Conservation (phyloP, 345 rosid species). For the Turnera subulata region DNA sequence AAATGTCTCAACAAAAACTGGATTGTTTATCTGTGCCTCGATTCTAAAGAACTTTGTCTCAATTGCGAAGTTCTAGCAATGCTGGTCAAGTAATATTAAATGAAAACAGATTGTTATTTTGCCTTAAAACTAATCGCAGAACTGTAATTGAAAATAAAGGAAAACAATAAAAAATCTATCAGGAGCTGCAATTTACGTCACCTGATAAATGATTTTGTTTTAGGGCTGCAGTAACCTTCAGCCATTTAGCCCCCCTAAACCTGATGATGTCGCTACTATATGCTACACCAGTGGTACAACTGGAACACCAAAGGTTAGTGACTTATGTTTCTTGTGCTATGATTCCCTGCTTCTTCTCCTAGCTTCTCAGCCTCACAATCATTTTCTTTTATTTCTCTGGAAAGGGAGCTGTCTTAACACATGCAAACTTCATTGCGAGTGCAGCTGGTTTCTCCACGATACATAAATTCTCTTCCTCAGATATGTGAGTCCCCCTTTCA, state of each 20-base stretch:
- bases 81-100: not conserved
- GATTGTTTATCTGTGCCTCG: not conserved
- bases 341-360: conserved; percentile 19
- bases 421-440: conserved; percentile 23
- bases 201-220: conserved; percentile 9
- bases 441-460: conserved; percentile 16
- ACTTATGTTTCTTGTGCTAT: not conserved
- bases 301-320: conserved; percentile 29
- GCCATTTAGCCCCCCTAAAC: conserved; percentile 24
- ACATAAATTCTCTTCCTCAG: conserved; percentile 20
- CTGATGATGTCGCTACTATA: conserved; percentile 31
- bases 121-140: no score
- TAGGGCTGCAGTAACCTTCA: conserved; percentile 40
- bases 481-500: conserved; percentile 21
- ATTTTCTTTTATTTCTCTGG: conserved; percentile 12
- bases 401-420: conserved; percentile 31
- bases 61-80: not conserved
- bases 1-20: not conserved
- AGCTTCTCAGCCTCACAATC: conserved; percentile 4
- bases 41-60: not conserved
- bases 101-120: no score
- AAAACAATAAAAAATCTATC: no score
- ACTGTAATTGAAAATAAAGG: no score
- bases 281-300: conserved; percentile 37
- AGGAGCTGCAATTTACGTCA: not conserved